A percentile compares a stretch with the other conserved stretches of the same genome.
Evolutionary conservation across 805 yeast species (phyloP).

Genomic region (Hanseniaspora pseudoguilliermondii): DNA sequence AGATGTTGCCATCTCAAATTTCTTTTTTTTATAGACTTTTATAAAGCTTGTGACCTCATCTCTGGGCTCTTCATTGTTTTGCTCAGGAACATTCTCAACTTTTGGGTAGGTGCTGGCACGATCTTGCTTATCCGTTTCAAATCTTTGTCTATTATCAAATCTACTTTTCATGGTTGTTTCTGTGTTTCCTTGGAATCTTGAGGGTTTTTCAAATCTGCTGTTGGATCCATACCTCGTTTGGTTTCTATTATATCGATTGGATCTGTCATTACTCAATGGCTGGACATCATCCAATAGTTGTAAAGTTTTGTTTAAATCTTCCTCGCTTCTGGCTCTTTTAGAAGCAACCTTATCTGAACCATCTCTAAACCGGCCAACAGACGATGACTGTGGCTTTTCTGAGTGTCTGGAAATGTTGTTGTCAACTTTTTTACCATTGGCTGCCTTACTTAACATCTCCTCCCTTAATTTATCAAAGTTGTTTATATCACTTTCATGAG

Average conservation of each 20-base stretch:
- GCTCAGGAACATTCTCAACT: not conserved
- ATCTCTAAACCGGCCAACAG: not conserved
- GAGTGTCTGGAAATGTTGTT: not conserved
- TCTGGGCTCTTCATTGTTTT: not conserved
- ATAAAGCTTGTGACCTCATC: not conserved
- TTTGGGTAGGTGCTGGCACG: not conserved
- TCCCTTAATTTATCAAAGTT: slow-evolving; percentile 35
- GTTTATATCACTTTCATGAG: slow-evolving; percentile 77
- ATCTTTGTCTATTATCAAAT: not conserved
- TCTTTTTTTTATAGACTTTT: not conserved
- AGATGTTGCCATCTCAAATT: not conserved
- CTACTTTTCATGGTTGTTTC: not conserved
- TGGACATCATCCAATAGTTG: not conserved
- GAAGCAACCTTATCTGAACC: not conserved
- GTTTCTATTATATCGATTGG: not conserved
- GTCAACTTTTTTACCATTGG: not conserved
- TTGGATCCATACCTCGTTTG: not conserved
- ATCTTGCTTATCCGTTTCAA: not conserved
- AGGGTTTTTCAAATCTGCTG: not conserved
- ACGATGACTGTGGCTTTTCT: not conserved
- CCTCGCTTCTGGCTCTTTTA: not conserved
- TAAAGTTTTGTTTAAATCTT: not conserved
- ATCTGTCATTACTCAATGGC: not conserved
- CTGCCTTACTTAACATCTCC: slow-evolving; percentile 16
- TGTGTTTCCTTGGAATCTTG: not conserved